These are phyloP conservation scores for Mycena galopus DNA, from an alignment of 768 basidiomycete genomes.

Conservation along the genomic window DNA sequence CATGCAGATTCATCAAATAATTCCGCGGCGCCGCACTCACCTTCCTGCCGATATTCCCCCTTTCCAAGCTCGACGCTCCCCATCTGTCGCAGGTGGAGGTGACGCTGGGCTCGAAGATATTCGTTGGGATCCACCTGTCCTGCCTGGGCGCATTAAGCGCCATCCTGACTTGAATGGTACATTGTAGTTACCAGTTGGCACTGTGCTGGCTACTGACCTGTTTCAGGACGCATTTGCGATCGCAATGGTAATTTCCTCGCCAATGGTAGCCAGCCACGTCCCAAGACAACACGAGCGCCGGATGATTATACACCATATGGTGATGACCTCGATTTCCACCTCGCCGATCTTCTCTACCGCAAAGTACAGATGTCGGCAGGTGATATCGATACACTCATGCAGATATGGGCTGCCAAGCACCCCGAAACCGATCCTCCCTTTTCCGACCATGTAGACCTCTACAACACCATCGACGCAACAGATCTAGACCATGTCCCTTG, in stretches of 20 bases:
- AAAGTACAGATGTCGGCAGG: slow-evolving; percentile 20
- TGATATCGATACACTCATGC: slow-evolving; percentile 27
- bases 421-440: slow-evolving; percentile 18
- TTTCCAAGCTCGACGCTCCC: neutral
- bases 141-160: neutral
- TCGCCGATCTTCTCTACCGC: slow-evolving; percentile 30
- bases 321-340: neutral
- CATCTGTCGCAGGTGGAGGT: neutral
- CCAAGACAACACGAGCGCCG: neutral
- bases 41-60: neutral
- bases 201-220: neutral
- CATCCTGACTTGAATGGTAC: slow-evolving; percentile 19
- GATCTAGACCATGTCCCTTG: slow-evolving; percentile 18
- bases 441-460: slow-evolving; percentile 22
- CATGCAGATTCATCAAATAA: neutral
- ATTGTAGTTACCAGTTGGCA: neutral
- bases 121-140: neutral
- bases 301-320: slow-evolving; percentile 11
- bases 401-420: slow-evolving; percentile 26
- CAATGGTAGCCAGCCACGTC: neutral
- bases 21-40: neutral
- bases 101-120: neutral
- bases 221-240: slow-evolving; percentile 15
- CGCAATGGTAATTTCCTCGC: slow-evolving; percentile 11
- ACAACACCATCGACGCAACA: slow-evolving; percentile 18